A percentile compares a stretch with the other conserved stretches of the same genome.
Conservation (phyloP, 164 flowering plant genomes). For the Macadamia tetraphylla region DNA sequence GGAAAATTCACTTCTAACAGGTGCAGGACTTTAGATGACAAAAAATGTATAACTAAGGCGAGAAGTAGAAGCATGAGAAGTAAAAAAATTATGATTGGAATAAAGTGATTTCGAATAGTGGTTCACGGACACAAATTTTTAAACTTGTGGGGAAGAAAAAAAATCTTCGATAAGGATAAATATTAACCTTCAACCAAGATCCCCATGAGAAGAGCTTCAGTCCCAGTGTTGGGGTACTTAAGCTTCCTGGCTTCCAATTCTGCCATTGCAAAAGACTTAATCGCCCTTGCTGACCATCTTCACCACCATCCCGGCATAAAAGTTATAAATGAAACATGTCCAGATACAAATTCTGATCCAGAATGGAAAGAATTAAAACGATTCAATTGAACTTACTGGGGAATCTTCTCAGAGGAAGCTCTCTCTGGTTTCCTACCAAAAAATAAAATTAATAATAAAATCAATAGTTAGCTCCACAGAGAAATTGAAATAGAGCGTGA, state of each 20-base stretch:
- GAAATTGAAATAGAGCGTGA: neutral
- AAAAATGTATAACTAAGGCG: too few relatives aligned
- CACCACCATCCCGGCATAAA: neutral
- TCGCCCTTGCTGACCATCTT: constrained; percentile 43
- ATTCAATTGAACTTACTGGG: constrained; percentile 38
- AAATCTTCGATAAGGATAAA: neutral
- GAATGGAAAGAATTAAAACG: neutral
- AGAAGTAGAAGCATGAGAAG: too few relatives aligned
- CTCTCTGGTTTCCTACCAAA: constrained; percentile 46
- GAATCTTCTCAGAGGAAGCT: constrained; percentile 32
- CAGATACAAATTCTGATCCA: neutral
- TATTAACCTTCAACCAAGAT: constrained; percentile 57
- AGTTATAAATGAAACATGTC: neutral
- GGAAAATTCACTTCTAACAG: too few relatives aligned
- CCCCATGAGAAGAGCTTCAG: constrained; percentile 72
- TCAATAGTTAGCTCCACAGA: neutral
- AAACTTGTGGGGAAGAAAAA: neutral
- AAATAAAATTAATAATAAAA: neutral
- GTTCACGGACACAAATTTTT: too few relatives aligned
- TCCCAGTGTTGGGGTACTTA: constrained; percentile 62
- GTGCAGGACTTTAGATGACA: too few relatives aligned
- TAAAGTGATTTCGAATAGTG: too few relatives aligned
- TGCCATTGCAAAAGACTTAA: constrained; percentile 42
- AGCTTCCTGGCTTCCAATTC: constrained; percentile 69
- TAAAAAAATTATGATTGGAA: too few relatives aligned